A percentile compares a stretch with the other conserved stretches of the same genome.
Conservation (phyloP, 2,329 filamentous ascomycete species). For the Hypocreales sp. region DNA sequence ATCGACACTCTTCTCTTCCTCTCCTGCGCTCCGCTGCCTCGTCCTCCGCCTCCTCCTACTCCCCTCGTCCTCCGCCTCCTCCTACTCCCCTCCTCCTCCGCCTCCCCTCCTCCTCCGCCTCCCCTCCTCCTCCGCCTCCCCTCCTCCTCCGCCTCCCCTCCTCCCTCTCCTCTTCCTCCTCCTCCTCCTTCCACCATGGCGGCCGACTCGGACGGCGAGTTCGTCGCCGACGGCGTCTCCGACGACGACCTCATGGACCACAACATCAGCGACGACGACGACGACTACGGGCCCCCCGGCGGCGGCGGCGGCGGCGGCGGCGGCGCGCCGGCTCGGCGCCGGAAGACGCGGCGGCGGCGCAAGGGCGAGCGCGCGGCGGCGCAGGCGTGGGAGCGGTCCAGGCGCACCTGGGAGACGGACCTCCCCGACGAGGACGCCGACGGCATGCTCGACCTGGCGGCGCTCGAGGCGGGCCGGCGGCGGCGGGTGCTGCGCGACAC, state of each 20-base stretch:
- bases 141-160: no score
- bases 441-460: conserved; percentile 62
- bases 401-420: conserved; percentile 56
- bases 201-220: conserved; percentile 62
- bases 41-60: no score
- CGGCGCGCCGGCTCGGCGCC: conserved; percentile 12
- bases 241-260: conserved; percentile 47
- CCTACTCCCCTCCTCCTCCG: no score
- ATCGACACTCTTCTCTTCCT: no score
- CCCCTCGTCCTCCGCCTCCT: no score
- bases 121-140: no score
- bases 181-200: neutral
- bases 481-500: conserved; percentile 76
- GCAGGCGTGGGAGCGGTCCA: conserved; percentile 51
- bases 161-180: no score
- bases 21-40: no score
- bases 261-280: conserved; percentile 24
- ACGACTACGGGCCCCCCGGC: no score
- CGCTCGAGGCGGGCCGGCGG: conserved; percentile 71
- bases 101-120: no score
- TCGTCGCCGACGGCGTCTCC: conserved; percentile 44
- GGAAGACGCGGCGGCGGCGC: conserved; percentile 10
- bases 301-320: conserved; percentile 20
- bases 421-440: conserved; percentile 56
- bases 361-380: conserved; percentile 23